Percentiles rank a stretch among this genome's conserved stretches.
phyloP scores from a whole-genome alignment of 78 protist genomes.

The Dictyostelium firmibasis region DNA sequence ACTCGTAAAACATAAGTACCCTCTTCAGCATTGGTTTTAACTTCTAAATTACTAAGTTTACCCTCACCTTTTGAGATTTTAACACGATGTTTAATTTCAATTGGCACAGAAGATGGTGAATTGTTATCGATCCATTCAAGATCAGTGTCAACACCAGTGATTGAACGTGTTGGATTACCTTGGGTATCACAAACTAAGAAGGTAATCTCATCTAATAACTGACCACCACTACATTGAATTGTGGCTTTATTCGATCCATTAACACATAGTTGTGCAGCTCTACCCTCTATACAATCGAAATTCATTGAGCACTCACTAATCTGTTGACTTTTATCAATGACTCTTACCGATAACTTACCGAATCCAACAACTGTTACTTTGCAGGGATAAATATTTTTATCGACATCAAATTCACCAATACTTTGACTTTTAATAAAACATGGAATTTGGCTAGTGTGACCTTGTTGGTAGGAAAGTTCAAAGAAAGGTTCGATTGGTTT shows the following conservation, averaged over 20 bases:
- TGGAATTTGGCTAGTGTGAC: background rate
- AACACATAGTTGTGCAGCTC: constrained; percentile 29
- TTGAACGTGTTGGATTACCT: constrained; percentile 23
- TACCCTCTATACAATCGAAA: constrained; percentile 34
- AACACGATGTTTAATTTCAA: background rate
- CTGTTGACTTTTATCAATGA: background rate
- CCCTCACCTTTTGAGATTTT: constrained; percentile 27
- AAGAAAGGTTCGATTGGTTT: constrained; percentile 45
- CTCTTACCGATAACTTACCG: constrained; percentile 18
- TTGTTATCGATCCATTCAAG: constrained; percentile 34
- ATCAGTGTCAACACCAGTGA: constrained; percentile 37
- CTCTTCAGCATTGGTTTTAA: constrained; percentile 3
- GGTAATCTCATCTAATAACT: constrained; percentile 25
- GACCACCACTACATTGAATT: constrained; percentile 22
- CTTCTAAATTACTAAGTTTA: constrained; percentile 7
- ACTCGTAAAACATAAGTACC: constrained; percentile 24
- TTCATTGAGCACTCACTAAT: constrained; percentile 4
- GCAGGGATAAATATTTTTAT: constrained; percentile 32
- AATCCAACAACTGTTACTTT: constrained; percentile 29
- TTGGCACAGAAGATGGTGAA: background rate
- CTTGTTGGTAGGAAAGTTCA: background rate
- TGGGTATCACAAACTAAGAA: constrained; percentile 51
- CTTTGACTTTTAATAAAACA: background rate
- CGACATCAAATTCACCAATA: constrained; percentile 15
- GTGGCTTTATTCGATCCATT: constrained; percentile 1